Evolutionary conservation across 306 rosid genomes (phyloP).

Genomic region (Quercus engelmannii): DNA sequence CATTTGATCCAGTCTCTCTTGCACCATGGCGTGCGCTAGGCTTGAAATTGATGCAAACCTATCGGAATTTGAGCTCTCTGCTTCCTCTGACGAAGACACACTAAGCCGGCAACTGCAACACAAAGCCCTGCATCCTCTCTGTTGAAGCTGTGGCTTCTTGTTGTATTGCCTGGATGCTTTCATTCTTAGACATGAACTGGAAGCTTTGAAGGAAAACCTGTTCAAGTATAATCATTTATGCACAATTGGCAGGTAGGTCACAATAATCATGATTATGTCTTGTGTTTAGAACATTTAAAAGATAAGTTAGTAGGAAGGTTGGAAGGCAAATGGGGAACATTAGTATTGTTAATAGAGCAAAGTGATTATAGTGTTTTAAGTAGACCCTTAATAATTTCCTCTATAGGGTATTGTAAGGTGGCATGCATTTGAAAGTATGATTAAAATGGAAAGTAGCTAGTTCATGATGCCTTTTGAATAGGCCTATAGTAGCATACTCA

Average conservation of each 20-base stretch:
- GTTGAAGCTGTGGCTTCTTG: constrained; percentile 42
- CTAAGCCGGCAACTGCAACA: constrained; percentile 83
- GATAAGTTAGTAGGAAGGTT: constrained; percentile 19
- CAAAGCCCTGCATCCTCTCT: constrained; percentile 59
- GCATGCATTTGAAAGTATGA: constrained; percentile 23
- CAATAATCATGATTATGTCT: constrained; percentile 50
- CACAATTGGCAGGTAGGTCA: constrained; percentile 64
- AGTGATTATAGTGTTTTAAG: constrained; percentile 52
- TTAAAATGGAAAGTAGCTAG: constrained; percentile 14
- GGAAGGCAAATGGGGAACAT: constrained; percentile 52
- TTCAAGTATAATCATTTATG: constrained; percentile 50
- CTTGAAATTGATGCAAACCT: constrained; percentile 72
- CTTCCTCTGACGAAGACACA: constrained; percentile 84
- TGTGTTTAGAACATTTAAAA: constrained; percentile 33
- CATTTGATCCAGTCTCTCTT: constrained; percentile 82
- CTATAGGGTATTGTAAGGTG: constrained; percentile 46
- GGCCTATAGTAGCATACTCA: constrained; percentile 1
- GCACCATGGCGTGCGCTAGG: constrained; percentile 94
- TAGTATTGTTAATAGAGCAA: constrained; percentile 35
- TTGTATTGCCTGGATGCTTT: constrained; percentile 50
- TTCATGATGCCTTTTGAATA: constrained; percentile 12
- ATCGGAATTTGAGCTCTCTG: constrained; percentile 60
- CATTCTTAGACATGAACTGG: constrained; percentile 34
- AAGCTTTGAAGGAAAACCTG: constrained; percentile 40
- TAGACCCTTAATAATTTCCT: constrained; percentile 47